These are phyloP conservation scores for Fusarium floridanum DNA, from an alignment of 2,329 filamentous ascomycete species.

Conservation along the genomic window DNA sequence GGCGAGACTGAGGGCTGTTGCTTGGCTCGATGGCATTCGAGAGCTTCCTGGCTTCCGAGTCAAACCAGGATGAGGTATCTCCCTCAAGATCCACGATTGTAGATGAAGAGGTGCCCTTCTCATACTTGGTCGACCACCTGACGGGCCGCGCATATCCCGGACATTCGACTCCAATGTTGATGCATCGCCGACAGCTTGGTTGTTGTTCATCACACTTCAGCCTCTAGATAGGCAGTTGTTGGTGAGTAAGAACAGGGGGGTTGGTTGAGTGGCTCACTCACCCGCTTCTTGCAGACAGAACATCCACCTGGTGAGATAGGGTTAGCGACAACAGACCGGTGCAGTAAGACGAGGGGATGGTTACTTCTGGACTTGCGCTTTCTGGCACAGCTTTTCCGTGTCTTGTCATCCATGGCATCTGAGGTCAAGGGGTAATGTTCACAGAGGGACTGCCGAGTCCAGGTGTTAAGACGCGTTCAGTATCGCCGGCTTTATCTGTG, in stretches of 20 bases:
- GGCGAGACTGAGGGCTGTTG: neutral
- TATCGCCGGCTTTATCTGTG: neutral
- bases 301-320: constrained; percentile 12
- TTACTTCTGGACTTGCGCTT: constrained; percentile 22
- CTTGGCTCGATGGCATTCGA: neutral
- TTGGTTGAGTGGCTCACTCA: neutral
- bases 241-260: neutral
- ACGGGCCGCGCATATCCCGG: constrained; percentile 31
- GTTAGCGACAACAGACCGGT: neutral
- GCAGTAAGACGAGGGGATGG: neutral
- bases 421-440: neutral
- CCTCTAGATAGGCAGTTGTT: neutral
- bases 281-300: constrained; percentile 26
- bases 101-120: neutral
- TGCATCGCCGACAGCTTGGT: constrained; percentile 29
- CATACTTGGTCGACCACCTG: constrained; percentile 40
- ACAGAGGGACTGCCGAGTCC: neutral
- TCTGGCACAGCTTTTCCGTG: neutral
- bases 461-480: neutral
- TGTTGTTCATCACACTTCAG: constrained; percentile 38
- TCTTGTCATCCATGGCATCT: neutral
- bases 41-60: neutral
- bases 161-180: constrained; percentile 24
- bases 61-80: neutral
- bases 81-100: no score